Conservation (phyloP, 768 basidiomycete species). For the Ramaria sp. region DNA sequence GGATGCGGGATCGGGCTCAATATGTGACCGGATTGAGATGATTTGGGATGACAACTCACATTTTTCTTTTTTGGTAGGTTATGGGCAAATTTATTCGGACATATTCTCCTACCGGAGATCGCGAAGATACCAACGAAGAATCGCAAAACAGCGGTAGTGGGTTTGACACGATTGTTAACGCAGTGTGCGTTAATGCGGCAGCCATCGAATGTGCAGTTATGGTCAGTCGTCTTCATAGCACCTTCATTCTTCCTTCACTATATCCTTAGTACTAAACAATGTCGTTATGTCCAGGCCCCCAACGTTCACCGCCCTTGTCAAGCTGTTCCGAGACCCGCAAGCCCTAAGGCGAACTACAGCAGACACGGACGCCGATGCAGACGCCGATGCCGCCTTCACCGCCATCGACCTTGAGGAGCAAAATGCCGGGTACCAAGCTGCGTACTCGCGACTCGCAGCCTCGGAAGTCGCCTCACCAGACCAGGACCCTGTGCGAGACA, state of each 20-base stretch:
- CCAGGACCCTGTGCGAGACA: conserved; percentile 25
- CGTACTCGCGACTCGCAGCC: conserved; percentile 85
- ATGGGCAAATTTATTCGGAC: conserved; percentile 69
- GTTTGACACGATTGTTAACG: conserved; percentile 68
- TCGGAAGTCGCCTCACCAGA: conserved; percentile 50
- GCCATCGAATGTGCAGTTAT: conserved; percentile 48
- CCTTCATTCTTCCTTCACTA: background rate
- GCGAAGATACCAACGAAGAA: conserved; percentile 75
- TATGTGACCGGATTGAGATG: no score
- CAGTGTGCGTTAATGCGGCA: conserved; percentile 60
- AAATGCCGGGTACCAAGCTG: conserved; percentile 83
- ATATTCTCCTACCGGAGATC: conserved; percentile 71
- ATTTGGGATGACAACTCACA: no score
- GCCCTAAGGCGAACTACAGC: conserved; percentile 32
- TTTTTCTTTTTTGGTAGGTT: conserved; percentile 30
- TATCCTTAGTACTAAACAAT: background rate
- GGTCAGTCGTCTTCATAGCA: conserved; percentile 32
- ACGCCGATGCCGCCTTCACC: conserved; percentile 47
- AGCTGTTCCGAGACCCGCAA: conserved; percentile 71
- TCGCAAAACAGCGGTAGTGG: conserved; percentile 75
- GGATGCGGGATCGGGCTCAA: no score
- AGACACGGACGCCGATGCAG: no score
- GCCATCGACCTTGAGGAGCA: conserved; percentile 88
- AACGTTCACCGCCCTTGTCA: conserved; percentile 57
- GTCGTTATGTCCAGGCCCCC: conserved; percentile 69